A percentile compares a stretch with the other conserved stretches of the same genome.
Conservation (phyloP, 306 rosid species). For the Elaeagnus macrophylla region DNA sequence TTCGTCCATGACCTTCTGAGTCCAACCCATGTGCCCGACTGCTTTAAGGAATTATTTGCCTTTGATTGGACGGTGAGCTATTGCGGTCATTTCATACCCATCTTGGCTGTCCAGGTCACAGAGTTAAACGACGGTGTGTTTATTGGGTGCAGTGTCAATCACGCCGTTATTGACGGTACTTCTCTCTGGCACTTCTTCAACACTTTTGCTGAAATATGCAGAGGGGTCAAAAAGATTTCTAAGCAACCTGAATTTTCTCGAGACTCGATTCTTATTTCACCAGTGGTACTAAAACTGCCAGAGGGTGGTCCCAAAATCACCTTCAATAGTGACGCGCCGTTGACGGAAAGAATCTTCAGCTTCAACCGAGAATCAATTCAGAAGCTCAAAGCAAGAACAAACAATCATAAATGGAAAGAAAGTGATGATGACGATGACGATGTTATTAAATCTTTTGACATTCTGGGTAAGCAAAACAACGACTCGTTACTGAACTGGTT, state of each 20-base stretch:
- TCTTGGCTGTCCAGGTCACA: slow-evolving; percentile 67
- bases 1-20: slow-evolving; percentile 34
- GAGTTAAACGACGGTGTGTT: slow-evolving; percentile 68
- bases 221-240: slow-evolving; percentile 21
- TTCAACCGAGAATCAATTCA: slow-evolving; percentile 62
- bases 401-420: slow-evolving; percentile 17
- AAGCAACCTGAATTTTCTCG: slow-evolving; percentile 55
- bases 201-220: slow-evolving; percentile 55
- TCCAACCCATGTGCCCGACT: slow-evolving; percentile 31
- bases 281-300: slow-evolving; percentile 52
- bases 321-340: slow-evolving; percentile 44
- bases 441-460: slow-evolving; percentile 22
- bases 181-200: slow-evolving; percentile 97
- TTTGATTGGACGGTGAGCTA: slow-evolving; percentile 60
- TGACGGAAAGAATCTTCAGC: slow-evolving; percentile 61
- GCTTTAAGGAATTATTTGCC: slow-evolving; percentile 48
- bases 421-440: slow-evolving; percentile 12
- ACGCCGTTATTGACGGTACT: slow-evolving; percentile 75
- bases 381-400: slow-evolving; percentile 44
- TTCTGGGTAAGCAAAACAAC: slow-evolving; percentile 44
- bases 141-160: slow-evolving; percentile 67
- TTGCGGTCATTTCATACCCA: slow-evolving; percentile 51
- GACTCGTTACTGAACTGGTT: slow-evolving; percentile 37
- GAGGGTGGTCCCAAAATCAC: slow-evolving; percentile 62
- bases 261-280: slow-evolving; percentile 38